Conservation (phyloP, 495 filamentous ascomycete species). For the Daldinia vernicosa region DNA sequence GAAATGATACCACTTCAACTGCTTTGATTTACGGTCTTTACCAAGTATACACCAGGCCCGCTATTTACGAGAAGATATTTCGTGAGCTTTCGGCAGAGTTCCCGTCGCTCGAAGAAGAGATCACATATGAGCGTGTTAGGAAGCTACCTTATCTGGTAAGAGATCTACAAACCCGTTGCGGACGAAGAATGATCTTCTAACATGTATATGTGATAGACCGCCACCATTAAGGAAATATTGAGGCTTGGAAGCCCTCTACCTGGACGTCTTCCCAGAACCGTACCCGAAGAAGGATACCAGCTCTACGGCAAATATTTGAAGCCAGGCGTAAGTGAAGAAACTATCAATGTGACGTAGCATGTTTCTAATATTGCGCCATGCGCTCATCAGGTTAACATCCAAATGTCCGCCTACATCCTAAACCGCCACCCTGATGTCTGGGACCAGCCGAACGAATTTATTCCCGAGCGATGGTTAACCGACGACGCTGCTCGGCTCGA, state of each 20-base stretch:
- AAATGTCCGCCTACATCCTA: constrained; percentile 1
- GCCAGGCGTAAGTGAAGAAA: constrained; percentile 3
- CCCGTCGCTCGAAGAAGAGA: constrained; percentile 8
- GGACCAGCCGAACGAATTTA: neutral
- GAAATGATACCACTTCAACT: constrained; percentile 7
- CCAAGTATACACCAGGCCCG: neutral
- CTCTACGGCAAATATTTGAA: constrained; percentile 1
- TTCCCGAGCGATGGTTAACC: neutral
- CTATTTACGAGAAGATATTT: neutral
- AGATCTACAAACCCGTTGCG: neutral
- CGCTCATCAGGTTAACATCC: constrained; percentile 4
- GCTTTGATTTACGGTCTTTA: constrained; percentile 3
- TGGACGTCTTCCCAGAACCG: constrained; percentile 7
- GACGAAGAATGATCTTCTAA: neutral
- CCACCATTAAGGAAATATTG: constrained; percentile 6
- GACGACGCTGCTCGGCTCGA: constrained; percentile 4
- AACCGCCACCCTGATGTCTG: constrained; percentile 5
- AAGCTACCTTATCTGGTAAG: constrained; percentile 9
- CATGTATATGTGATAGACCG: neutral
- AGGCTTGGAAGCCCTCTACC: constrained; percentile 2
- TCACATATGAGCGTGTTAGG: constrained; percentile 5
- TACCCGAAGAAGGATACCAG: neutral
- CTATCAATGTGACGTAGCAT: neutral
- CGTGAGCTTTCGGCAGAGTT: constrained; percentile 3
- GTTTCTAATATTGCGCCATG: constrained; percentile 2